phyloP scores from a whole-genome alignment of 352 stramenopile species.

The Elongisporangium prolatum region DNA sequence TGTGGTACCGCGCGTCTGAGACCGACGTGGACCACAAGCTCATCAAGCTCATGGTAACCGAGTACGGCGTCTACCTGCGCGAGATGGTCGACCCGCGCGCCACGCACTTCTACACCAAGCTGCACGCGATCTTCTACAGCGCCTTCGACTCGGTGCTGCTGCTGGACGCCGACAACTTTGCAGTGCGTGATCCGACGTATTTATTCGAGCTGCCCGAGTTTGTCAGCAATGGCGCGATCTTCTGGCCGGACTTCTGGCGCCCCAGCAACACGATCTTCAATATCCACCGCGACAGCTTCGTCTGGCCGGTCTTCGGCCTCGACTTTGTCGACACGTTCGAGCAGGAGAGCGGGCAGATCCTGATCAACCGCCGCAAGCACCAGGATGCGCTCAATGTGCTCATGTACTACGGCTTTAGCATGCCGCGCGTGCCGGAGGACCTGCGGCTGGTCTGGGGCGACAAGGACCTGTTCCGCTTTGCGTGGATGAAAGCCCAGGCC shows the following conservation, averaged over 20 bases:
- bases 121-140: constrained; percentile 69
- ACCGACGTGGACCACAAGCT: constrained; percentile 40
- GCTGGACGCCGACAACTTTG: constrained; percentile 76
- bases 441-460: constrained; percentile 65
- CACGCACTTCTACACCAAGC: constrained; percentile 65
- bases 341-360: constrained; percentile 71
- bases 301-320: constrained; percentile 68
- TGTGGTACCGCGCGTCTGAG: constrained; percentile 61
- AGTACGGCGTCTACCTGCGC: constrained; percentile 47
- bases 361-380: constrained; percentile 50
- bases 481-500: constrained; percentile 65
- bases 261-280: constrained; percentile 72
- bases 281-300: constrained; percentile 51
- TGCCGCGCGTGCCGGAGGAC: constrained; percentile 31
- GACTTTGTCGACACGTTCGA: constrained; percentile 67
- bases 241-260: constrained; percentile 81
- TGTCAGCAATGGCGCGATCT: constrained; percentile 39
- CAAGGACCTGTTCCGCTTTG: constrained; percentile 78
- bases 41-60: constrained; percentile 24
- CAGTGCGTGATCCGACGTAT: constrained; percentile 54
- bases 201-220: constrained; percentile 58
- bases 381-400: constrained; percentile 45
- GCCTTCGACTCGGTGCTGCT: constrained; percentile 74
- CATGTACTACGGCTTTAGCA: constrained; percentile 57
- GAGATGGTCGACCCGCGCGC: constrained; percentile 54